phyloP scores from a whole-genome alignment of 208 protist species.

The Novymonas esmeraldas region DNA sequence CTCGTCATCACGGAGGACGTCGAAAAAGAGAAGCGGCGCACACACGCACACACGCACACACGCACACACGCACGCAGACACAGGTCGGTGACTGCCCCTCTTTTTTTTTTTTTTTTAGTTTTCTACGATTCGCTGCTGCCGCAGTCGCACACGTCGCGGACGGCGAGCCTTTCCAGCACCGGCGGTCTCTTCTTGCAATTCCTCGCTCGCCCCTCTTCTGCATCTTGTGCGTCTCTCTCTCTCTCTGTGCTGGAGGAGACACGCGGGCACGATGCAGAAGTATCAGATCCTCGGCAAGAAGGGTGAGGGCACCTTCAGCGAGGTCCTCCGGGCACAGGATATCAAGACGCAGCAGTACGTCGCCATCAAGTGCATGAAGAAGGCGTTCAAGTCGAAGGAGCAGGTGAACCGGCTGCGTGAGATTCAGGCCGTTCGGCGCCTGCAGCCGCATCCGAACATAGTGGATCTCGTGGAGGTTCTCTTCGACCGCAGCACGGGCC shows the following conservation, averaged over 20 bases:
- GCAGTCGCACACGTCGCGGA: too few species aligned
- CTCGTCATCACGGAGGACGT: too few species aligned
- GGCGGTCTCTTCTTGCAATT: too few species aligned
- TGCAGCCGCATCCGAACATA: conserved; percentile 95
- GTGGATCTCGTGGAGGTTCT: conserved; percentile 96
- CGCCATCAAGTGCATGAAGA: conserved; percentile 99
- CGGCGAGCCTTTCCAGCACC: too few species aligned
- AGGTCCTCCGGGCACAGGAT: conserved; percentile 96
- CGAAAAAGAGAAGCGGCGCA: too few species aligned
- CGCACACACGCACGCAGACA: too few species aligned
- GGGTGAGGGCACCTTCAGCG: conserved; percentile 97
- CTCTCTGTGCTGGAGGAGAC: not conserved
- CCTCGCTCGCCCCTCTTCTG: not conserved
- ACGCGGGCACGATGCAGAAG: conserved; percentile 72
- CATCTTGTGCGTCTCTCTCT: not conserved
- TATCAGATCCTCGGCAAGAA: conserved; percentile 96
- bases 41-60: too few species aligned
- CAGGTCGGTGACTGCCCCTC: too few species aligned
- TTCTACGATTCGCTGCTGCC: not conserved
- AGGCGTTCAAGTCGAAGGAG: conserved; percentile 91
- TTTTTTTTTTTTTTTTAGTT: conserved; percentile 1
- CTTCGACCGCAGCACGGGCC: conserved; percentile 91
- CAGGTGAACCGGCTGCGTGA: conserved; percentile 97
- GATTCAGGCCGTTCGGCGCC: conserved; percentile 94
- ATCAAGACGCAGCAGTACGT: conserved; percentile 90